Base-by-base conservation (phyloP, 164 flowering plant species). In the Nelumbo lutea region DNA sequence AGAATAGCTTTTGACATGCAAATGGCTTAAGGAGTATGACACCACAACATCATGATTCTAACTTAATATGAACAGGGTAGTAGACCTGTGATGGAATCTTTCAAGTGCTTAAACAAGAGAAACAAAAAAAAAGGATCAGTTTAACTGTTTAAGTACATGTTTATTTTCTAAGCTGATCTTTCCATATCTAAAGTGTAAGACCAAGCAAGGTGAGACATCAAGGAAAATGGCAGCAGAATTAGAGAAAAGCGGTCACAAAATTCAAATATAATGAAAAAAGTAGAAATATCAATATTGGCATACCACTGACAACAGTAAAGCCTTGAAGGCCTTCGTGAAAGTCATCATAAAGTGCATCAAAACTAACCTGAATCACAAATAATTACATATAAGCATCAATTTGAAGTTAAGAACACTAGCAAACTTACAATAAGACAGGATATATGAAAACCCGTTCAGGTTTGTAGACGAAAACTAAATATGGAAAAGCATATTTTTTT, bases 231-330 rank as follows among this genome's bases (percentile, higher is more conserved):
- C 39, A 15, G 41, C 9, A 7, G 15, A 6, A 42, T 41, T 13
- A 42, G 48, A n/a, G 3, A 8, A 2, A 5, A 13, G 14, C 45
- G 46, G 41, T 42, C 27, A 4, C 0, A 40, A 51, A 38, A 64
- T 43, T 7, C 41, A 59, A 45, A 75, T n/a, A 44, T 3, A 8
- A 57, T 56, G 15, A 1, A 27, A 70, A 52, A 51, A 68, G 50
- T 1, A 64, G 38, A 73, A 65, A 70, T 63, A 42, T 47, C 27
- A 66, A 47, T 1, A 38, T 57, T 42, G 69, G 79, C 86, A 68
- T 88, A 93, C 96, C 97, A 73, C 88, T 70, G 68, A 83, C 70
- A 74, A 76, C 85, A 82, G 79, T 83, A 80, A 78, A 77, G 72
- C 85, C 89, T 65, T 70, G 73, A 69, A 88, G 77, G n/a, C 77